Evolutionary conservation across 371 early-diverging fungal genomes (phyloP), one percentile per base, ranked within the genome.

Genomic region (Mucor circinelloides): DNA sequence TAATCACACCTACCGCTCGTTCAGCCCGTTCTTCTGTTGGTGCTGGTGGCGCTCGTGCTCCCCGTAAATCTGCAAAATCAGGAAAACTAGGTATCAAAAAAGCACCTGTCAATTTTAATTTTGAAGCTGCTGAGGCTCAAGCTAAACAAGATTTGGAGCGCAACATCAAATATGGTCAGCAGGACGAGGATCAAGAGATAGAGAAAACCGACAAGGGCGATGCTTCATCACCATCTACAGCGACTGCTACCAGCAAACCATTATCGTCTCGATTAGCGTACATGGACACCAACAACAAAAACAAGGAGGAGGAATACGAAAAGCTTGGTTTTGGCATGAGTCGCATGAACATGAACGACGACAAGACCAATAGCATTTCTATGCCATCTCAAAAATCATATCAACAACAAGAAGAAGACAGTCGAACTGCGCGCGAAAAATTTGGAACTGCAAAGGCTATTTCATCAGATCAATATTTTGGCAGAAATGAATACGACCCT

Each of bases 401-500:
- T 10, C 63, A 55, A 15, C 56, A 63, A 40, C 60, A 68, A 56
- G 60, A 74, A 63, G 69, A 66, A 1, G 82, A 76, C 21, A 59
- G 68, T 8, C 75, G 76, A 27, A 66, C 78, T 8, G 89, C 89
- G 0, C 84, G 82, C 27, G 86, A 87, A 27, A 88, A 88, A 67
- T 96, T 96, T 78, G 89, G 88, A 7, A 81, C 70, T 46, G 92
- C 93, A 17, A 93, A 91, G 68, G 88, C 91, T 23, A 94, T 96
- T 59, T 93, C 93, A 2, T 91, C 94, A 5, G 96, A 95, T 66
- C 93, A 94, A 78, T 97, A 89, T 79, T 96, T 97, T 87, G 92
- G 90, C 10, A 87, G 96, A 38, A 89, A 90, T 55, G 80, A 80
- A 28, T 92, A 90, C 59, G 88, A 89, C 71, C 85, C 85, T 38